A percentile compares a stretch with the other conserved stretches of the same genome.
These are phyloP conservation scores for Ogataea pilisensis DNA, from an alignment of 805 yeast species.

Conservation along the genomic window DNA sequence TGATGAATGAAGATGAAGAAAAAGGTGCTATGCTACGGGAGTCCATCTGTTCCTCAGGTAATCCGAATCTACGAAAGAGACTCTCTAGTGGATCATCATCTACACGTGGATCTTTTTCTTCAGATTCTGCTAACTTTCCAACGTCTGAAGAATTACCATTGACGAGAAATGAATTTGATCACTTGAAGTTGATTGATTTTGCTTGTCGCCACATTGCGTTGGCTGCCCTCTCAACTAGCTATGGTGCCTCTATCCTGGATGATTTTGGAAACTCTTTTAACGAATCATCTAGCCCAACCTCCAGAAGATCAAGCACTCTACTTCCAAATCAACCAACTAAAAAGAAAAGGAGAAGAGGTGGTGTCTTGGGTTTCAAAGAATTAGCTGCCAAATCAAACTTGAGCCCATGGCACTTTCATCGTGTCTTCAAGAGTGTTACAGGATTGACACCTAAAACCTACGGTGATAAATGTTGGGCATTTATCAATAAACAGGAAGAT, in stretches of 20 bases:
- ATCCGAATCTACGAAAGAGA: slow-evolving; percentile 12
- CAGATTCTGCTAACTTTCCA: slow-evolving; percentile 7
- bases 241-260: slow-evolving; percentile 9
- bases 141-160: slow-evolving; percentile 23
- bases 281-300: background rate
- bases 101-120: slow-evolving; percentile 13
- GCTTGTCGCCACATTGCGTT: slow-evolving; percentile 82
- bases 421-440: slow-evolving; percentile 82
- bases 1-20: slow-evolving; percentile 43
- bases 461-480: slow-evolving; percentile 78
- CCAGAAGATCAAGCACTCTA: slow-evolving; percentile 7
- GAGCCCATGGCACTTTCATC: slow-evolving; percentile 90
- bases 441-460: slow-evolving; percentile 86
- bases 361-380: slow-evolving; percentile 79
- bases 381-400: slow-evolving; percentile 79
- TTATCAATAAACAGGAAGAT: slow-evolving; percentile 35
- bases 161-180: slow-evolving; percentile 63
- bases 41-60: slow-evolving; percentile 10
- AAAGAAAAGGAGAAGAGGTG: slow-evolving; percentile 65
- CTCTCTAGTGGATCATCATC: slow-evolving; percentile 23
- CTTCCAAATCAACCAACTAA: slow-evolving; percentile 21
- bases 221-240: slow-evolving; percentile 48
- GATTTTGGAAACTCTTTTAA: slow-evolving; percentile 9
- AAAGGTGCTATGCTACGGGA: slow-evolving; percentile 27
- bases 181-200: slow-evolving; percentile 62